Evolutionary conservation across 805 yeast species (phyloP), one percentile per base, ranked within the genome.

Genomic region (Kuraishia capsulata): DNA sequence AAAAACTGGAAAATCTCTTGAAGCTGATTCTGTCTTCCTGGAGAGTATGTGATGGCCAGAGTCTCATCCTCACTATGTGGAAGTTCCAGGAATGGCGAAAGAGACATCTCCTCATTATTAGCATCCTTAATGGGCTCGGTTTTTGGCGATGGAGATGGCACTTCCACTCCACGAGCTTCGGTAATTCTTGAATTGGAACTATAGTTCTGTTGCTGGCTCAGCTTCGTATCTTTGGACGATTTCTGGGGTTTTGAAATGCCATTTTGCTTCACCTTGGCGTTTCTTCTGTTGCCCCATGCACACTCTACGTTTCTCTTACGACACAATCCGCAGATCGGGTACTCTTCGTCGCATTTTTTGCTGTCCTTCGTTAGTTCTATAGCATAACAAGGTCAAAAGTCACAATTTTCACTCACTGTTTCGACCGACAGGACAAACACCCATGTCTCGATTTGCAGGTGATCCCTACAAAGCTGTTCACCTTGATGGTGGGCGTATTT

Each of bases 341-440:
- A 62, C 6, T 45, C 48, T 46, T 71, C 71, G 49, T 71, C 75
- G 51, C 77, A 71, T 40, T 69, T 70, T 49, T 69, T 71, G 57
- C 69, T 71, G 31, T 24, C 26, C 34, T 16, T 14, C 38, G n/a
- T n/a, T n/a, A n/a, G n/a, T n/a, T n/a, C n/a, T n/a, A n/a, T n/a
- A n/a, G n/a, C n/a, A n/a, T n/a, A n/a, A n/a, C n/a, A n/a, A n/a
- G n/a, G n/a, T n/a, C n/a, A n/a, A n/a, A n/a, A n/a, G n/a, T n/a
- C n/a, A n/a, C n/a, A n/a, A n/a, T n/a, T n/a, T 30, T 8, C 26
- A 23, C 26, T 23, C 11, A 23, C 26, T 23, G 26, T 11, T 23
- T 23, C 26, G 26, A 23, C 11, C 26, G 8, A 11, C 26, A 23
- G 10, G 26, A 23, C 26, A 50, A 39, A 38, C 65, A 61, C 1